A percentile compares a stretch with the other conserved stretches of the same genome.
These are phyloP conservation scores for Dissoconium aciculare DNA, from an alignment of 2,329 filamentous ascomycete species.

Conservation along the genomic window DNA sequence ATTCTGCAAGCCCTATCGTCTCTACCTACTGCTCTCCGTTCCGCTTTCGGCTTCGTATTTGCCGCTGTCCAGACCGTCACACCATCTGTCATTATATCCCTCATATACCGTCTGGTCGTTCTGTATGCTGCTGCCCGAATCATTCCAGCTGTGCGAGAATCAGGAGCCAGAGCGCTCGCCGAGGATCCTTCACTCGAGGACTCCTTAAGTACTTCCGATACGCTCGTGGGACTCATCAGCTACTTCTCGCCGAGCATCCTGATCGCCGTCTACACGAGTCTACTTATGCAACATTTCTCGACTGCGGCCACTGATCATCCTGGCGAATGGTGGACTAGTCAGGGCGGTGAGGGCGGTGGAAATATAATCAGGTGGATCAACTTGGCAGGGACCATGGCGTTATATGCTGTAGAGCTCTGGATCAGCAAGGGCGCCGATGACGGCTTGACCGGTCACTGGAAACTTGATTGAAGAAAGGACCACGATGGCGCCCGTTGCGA, in stretches of 20 bases:
- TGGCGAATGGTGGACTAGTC: slow-evolving; percentile 67
- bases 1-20: slow-evolving; percentile 69
- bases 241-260: slow-evolving; percentile 93
- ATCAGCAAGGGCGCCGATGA: slow-evolving; percentile 73
- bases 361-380: slow-evolving; percentile 93
- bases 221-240: slow-evolving; percentile 66
- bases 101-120: slow-evolving; percentile 84
- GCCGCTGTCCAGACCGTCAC: slow-evolving; percentile 93
- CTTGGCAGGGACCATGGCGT: slow-evolving; percentile 68
- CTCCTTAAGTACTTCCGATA: slow-evolving; percentile 44
- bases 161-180: slow-evolving; percentile 66
- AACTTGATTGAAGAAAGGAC: slow-evolving; percentile 31
- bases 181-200: slow-evolving; percentile 79
- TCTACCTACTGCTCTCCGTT: slow-evolving; percentile 69
- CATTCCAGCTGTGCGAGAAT: slow-evolving; percentile 81
- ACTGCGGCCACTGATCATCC: slow-evolving; percentile 44
- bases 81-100: slow-evolving; percentile 85
- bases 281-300: slow-evolving; percentile 90
- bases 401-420: slow-evolving; percentile 84
- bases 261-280: slow-evolving; percentile 88
- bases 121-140: slow-evolving; percentile 93
- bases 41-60: slow-evolving; percentile 70
- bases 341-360: slow-evolving; percentile 66
- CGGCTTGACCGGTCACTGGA: slow-evolving; percentile 69
- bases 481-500: too few species aligned